These are phyloP conservation scores for Asclepias syriaca DNA, from an alignment of 257 asterid genomes.

Conservation along the genomic window DNA sequence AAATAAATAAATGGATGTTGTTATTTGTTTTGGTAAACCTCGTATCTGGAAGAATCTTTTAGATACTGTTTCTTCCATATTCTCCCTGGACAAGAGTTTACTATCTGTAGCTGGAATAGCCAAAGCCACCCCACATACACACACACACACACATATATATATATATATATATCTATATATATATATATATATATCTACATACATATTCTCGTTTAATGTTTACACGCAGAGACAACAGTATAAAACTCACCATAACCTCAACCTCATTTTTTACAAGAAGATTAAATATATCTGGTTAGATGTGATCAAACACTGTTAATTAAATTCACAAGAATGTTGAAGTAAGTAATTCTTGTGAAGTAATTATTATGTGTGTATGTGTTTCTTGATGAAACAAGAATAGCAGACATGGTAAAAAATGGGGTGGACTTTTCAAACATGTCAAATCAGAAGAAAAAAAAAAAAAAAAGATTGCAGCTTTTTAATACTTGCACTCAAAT, in stretches of 20 bases:
- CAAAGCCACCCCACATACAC: background rate
- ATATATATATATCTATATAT: too few species aligned
- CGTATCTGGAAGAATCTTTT: slow-evolving; percentile 19
- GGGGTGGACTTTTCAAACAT: slow-evolving; percentile 9
- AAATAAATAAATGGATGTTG: slow-evolving; percentile 2
- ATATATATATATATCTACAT: too few species aligned
- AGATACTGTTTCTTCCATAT: background rate
- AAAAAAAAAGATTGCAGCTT: slow-evolving; percentile 14
- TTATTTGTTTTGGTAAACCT: slow-evolving; percentile 12
- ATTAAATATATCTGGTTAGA: background rate
- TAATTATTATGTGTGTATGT: background rate
- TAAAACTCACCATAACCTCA: background rate
- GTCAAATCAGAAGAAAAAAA: slow-evolving; percentile 15
- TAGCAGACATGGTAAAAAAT: slow-evolving; percentile 5
- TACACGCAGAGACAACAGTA: background rate
- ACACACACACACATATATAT: too few species aligned
- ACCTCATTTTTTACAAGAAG: background rate
- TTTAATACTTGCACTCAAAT: slow-evolving; percentile 28
- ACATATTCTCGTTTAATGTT: background rate
- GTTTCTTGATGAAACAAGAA: background rate
- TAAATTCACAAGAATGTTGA: background rate
- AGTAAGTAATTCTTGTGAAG: background rate
- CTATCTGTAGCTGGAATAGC: background rate
- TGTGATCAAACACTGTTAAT: background rate
- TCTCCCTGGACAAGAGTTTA: slow-evolving; percentile 10